phyloP scores from a whole-genome alignment of 495 filamentous ascomycete species.

The Trichoderma erinaceum region DNA sequence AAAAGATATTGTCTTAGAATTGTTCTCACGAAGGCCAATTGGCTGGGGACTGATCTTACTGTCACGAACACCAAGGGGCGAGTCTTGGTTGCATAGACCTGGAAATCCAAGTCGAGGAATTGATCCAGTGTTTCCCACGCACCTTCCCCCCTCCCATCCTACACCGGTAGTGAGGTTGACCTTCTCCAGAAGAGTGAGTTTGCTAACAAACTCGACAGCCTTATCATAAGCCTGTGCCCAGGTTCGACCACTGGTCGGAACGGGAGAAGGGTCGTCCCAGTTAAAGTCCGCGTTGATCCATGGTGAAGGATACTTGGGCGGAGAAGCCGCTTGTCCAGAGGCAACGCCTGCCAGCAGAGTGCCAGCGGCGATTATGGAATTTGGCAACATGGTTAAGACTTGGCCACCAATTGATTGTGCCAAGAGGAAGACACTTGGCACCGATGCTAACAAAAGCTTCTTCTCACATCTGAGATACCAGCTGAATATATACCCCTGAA shows the following conservation, averaged over 20 bases:
- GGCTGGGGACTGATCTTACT: slow-evolving; percentile 22
- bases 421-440: background rate
- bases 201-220: slow-evolving; percentile 62
- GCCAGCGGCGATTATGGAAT: background rate
- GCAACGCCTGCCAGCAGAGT: background rate
- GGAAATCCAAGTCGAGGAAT: slow-evolving; percentile 40
- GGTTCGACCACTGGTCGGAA: slow-evolving; percentile 26
- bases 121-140: slow-evolving; percentile 67
- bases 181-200: slow-evolving; percentile 79
- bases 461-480: background rate
- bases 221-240: slow-evolving; percentile 79
- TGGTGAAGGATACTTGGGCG: slow-evolving; percentile 75
- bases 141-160: slow-evolving; percentile 65
- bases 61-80: slow-evolving; percentile 42
- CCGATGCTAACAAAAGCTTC: background rate
- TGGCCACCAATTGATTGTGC: background rate
- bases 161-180: slow-evolving; percentile 77
- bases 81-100: slow-evolving; percentile 46
- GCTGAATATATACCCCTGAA: background rate
- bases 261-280: background rate
- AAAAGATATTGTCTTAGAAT: background rate
- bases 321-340: slow-evolving; percentile 38
- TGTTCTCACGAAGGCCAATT: slow-evolving; percentile 12
- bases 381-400: background rate
- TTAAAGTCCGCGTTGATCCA: slow-evolving; percentile 55